Evolutionary conservation across 495 filamentous ascomycete species (phyloP).

Genomic region (Penicillium silybi): DNA sequence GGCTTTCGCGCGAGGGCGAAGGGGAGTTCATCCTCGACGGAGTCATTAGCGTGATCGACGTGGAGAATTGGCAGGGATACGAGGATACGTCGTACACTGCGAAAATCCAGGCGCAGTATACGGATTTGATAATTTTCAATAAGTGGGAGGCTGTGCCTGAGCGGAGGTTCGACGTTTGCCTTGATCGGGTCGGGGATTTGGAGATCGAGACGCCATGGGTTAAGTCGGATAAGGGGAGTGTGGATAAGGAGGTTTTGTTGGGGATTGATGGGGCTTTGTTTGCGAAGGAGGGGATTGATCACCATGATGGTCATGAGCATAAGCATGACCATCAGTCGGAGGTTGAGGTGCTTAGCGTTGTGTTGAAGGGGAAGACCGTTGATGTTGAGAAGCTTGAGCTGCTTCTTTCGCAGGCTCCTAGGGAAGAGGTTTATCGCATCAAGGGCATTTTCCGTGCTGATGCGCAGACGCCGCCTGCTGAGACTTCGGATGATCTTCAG

Average conservation of each 20-base stretch:
- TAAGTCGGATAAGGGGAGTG: conserved; percentile 72
- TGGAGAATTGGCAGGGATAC: conserved; percentile 96
- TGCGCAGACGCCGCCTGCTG: conserved; percentile 48
- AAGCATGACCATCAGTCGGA: conserved; percentile 65
- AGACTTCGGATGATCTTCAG: conserved; percentile 49
- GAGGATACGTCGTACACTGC: conserved; percentile 87
- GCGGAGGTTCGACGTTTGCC: conserved; percentile 69
- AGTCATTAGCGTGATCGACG: conserved; percentile 88
- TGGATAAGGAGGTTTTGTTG: conserved; percentile 73
- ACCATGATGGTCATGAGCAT: conserved; percentile 19
- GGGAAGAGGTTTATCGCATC: conserved; percentile 93
- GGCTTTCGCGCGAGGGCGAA: conserved; percentile 54
- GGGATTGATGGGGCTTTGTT: conserved; percentile 82
- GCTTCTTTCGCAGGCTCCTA: conserved; percentile 66
- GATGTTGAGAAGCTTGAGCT: conserved; percentile 61
- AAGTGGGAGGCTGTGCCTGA: conserved; percentile 84
- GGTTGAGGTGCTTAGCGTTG: conserved; percentile 83
- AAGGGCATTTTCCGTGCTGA: conserved; percentile 73
- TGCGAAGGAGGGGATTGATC: conserved; percentile 40
- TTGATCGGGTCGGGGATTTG: conserved; percentile 83
- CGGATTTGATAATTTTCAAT: conserved; percentile 90
- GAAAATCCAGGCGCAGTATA: conserved; percentile 82
- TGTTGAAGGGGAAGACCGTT: conserved; percentile 53
- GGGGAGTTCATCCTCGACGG: conserved; percentile 76
- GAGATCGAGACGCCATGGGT: conserved; percentile 77